Base-by-base conservation (phyloP, 2,329 filamentous ascomycete species). In the Cordyceps sp. region DNA sequence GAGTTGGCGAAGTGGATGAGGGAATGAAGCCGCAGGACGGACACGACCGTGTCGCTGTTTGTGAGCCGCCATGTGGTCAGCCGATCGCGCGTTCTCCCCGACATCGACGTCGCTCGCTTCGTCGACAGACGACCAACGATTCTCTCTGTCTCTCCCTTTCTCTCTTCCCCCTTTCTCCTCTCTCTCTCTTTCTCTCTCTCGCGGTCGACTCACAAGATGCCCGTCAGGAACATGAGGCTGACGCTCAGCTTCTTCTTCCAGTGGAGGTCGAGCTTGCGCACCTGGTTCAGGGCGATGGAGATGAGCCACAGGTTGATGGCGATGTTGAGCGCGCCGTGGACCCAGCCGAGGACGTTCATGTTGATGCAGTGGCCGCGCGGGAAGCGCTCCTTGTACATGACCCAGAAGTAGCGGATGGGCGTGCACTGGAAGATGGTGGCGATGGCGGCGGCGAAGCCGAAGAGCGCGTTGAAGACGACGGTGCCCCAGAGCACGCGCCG, bases 31-130 rank as follows among this genome's bases (percentile, higher is more conserved):
- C 50, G 43, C 2, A 50, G 31, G 3, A 53, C 46, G 22, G 48
- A 52, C 17, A 53, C 40, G 4, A 52, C 31, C 2, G 50, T 53
- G 10, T 50, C 44, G 23, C 48, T 52, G n/a, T n/a, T n/a, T n/a
- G n/a, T n/a, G n/a, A n/a, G n/a, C n/a, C n/a, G n/a, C n/a, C n/a
- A n/a, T n/a, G n/a, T n/a, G n/a, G n/a, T n/a, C n/a, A n/a, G n/a
- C n/a, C n/a, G n/a, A n/a, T n/a, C n/a, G n/a, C n/a, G n/a, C n/a
- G n/a, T n/a, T n/a, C n/a, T n/a, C n/a, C n/a, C n/a, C n/a, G n/a
- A n/a, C n/a, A n/a, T n/a, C n/a, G n/a, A n/a, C n/a, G n/a, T n/a
- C n/a, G n/a, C n/a, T n/a, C n/a, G n/a, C n/a, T n/a, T n/a, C n/a
- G n/a, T n/a, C n/a, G n/a, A n/a, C n/a, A n/a, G n/a, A n/a, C n/a